Conservation (phyloP, 352 stramenopile genomes). For the Phytophthora cajani region DNA sequence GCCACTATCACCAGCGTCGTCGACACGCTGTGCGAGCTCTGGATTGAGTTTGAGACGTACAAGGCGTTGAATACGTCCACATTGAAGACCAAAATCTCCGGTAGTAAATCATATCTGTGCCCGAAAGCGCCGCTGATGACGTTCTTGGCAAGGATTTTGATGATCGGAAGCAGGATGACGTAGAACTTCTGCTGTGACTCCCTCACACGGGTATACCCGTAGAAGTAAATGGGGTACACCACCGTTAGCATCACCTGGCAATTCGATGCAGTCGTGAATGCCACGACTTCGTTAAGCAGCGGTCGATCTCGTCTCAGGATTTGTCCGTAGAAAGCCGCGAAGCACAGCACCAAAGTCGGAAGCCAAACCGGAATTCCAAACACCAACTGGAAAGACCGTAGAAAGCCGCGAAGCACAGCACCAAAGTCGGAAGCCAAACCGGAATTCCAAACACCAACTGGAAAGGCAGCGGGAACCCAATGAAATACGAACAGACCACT, state of each 20-base stretch:
- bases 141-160: constrained; percentile 2
- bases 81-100: constrained; percentile 2
- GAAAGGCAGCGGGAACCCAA: background rate
- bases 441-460: constrained; percentile 2
- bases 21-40: background rate
- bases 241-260: background rate
- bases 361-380: constrained; percentile 2
- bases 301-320: background rate
- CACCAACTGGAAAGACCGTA: background rate
- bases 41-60: background rate
- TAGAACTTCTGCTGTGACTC: background rate
- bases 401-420: background rate
- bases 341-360: background rate
- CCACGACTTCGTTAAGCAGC: background rate
- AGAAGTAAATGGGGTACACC: background rate
- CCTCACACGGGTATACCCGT: background rate
- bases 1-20: background rate
- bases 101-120: background rate
- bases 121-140: background rate
- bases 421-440: background rate
- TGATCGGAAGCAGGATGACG: constrained; percentile 1
- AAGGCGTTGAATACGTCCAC: background rate
- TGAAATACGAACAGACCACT: background rate
- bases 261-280: background rate
- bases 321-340: background rate